phyloP scores from a whole-genome alignment of 2,329 filamentous ascomycete genomes.

The Ascomycota sp. region DNA sequence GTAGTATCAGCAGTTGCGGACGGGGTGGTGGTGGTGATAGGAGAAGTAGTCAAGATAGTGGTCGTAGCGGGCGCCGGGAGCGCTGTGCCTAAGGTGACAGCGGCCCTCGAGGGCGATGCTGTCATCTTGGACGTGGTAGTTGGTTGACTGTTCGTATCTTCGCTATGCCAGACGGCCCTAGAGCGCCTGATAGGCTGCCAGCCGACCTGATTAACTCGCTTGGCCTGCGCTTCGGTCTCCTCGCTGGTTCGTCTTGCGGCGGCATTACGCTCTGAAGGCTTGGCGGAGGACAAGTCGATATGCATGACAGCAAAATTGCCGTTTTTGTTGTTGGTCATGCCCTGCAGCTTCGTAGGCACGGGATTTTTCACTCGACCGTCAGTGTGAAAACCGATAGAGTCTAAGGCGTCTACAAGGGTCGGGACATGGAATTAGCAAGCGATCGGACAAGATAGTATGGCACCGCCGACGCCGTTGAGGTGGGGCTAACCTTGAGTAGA shows the following conservation, averaged over 20 bases:
- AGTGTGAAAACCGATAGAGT: slow-evolving; percentile 1
- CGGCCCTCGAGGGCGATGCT: background rate
- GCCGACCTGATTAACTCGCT: slow-evolving; percentile 29
- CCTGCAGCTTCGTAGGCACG: slow-evolving; percentile 41
- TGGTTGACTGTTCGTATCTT: background rate
- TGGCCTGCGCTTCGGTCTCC: slow-evolving; percentile 36
- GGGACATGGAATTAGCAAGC: background rate
- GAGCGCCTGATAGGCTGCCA: slow-evolving; percentile 29
- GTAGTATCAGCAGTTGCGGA: background rate
- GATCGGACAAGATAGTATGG: too few relatives aligned
- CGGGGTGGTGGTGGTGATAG: background rate
- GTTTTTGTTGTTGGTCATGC: slow-evolving; percentile 31
- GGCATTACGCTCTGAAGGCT: slow-evolving; percentile 27
- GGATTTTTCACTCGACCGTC: slow-evolving; percentile 26
- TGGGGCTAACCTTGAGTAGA: background rate
- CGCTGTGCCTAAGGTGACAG: background rate
- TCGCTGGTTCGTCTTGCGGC: slow-evolving; percentile 42
- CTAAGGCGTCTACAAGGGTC: background rate
- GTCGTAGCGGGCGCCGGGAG: background rate
- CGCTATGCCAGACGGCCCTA: slow-evolving; percentile 13
- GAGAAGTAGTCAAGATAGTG: background rate
- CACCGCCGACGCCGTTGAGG: too few relatives aligned
- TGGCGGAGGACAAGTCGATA: slow-evolving; percentile 28
- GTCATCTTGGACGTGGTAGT: background rate
- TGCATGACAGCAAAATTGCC: slow-evolving; percentile 45